Conservation (phyloP, 305 asterid genomes). For the Ruellia speciosa region DNA sequence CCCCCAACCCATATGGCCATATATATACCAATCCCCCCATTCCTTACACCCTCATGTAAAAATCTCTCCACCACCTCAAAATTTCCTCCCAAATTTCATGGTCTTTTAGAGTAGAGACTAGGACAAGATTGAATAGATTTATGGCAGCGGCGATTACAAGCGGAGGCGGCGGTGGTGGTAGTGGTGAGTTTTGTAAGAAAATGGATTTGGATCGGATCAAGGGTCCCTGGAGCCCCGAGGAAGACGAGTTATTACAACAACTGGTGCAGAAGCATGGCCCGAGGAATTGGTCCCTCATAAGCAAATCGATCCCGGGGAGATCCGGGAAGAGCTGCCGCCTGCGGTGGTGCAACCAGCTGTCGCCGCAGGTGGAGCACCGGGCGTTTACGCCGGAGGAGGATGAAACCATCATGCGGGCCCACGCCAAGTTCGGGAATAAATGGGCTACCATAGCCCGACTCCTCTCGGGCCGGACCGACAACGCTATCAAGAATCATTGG, state of each 20-base stretch:
- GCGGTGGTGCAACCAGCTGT: constrained; percentile 95
- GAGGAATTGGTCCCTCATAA: constrained; percentile 73
- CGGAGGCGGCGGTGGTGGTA: neutral
- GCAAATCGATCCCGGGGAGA: constrained; percentile 70
- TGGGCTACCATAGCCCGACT: constrained; percentile 95
- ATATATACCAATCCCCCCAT: constrained; percentile 19
- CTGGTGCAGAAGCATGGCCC: constrained; percentile 78
- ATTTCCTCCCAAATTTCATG: neutral
- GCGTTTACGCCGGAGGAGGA: constrained; percentile 80
- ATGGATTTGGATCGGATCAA: constrained; percentile 70
- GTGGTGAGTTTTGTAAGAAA: constrained; percentile 15
- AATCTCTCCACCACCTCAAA: neutral
- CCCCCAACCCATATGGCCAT: constrained; percentile 26
- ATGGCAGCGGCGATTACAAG: neutral
- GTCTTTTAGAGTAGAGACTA: no score
- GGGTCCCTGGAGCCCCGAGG: constrained; percentile 96
- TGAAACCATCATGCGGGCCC: constrained; percentile 68
- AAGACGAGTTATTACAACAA: constrained; percentile 54
- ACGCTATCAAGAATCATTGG: constrained; percentile 94
- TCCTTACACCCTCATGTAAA: constrained; percentile 1
- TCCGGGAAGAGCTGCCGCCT: constrained; percentile 90
- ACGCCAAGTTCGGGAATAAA: constrained; percentile 72
- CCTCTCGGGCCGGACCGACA: constrained; percentile 82
- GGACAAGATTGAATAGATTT: neutral
- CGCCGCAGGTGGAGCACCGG: constrained; percentile 83